These are phyloP conservation scores for Tuctoria greenei DNA, from an alignment of 176 grass and related monocot species.

Conservation along the genomic window DNA sequence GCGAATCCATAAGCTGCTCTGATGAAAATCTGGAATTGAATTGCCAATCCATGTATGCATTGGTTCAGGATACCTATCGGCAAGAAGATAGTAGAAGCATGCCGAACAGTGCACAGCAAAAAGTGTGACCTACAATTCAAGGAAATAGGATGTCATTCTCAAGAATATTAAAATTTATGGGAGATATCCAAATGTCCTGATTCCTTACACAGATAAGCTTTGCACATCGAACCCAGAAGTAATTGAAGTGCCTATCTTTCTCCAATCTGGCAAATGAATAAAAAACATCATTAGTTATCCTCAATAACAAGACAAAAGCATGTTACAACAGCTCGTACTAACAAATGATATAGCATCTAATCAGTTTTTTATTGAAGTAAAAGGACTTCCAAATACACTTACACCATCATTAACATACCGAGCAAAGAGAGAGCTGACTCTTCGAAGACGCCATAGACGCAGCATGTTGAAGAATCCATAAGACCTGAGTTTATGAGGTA, in stretches of 20 bases:
- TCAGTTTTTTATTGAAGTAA: conserved; percentile 10
- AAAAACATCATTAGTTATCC: conserved; percentile 3
- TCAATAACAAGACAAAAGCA: background rate
- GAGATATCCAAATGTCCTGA: conserved; percentile 1
- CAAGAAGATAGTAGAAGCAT: conserved; percentile 96
- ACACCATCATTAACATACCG: conserved; percentile 44
- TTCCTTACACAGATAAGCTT: conserved; percentile 91
- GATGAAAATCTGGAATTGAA: conserved; percentile 80
- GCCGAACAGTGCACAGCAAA: conserved; percentile 93
- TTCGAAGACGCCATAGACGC: conserved; percentile 91
- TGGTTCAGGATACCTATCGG: conserved; percentile 72
- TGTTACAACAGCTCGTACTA: background rate
- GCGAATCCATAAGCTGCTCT: conserved; percentile 57
- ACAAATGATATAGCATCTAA: background rate
- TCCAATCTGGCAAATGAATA: conserved; percentile 64
- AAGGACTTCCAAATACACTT: background rate
- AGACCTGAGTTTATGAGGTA: conserved; percentile 57
- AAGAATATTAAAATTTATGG: conserved; percentile 6
- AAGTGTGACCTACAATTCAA: conserved; percentile 74
- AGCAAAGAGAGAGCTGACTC: conserved; percentile 95
- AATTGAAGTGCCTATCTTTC: conserved; percentile 91
- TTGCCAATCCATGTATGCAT: conserved; percentile 74
- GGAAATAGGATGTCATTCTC: conserved; percentile 3
- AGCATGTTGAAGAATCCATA: conserved; percentile 99
- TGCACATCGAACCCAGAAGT: conserved; percentile 96